Evolutionary conservation across 2,329 filamentous ascomycete species (phyloP).

Genomic region (Exophiala dermatitidis): DNA sequence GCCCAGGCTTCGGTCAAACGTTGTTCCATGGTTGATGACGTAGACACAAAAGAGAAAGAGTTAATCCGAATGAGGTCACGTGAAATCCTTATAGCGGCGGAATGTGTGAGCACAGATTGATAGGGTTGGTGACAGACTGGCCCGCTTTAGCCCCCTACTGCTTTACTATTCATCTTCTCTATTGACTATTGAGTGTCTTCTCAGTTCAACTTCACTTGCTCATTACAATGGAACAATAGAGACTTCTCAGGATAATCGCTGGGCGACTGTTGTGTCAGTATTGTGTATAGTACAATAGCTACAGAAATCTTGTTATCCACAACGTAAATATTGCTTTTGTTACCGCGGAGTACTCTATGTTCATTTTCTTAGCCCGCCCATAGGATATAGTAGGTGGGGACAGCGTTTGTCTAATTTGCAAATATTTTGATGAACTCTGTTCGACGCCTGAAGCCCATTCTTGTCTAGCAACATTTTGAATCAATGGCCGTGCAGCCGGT

Average conservation of each 20-base stretch:
- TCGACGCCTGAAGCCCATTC: no score
- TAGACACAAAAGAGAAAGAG: neutral
- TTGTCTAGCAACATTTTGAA: no score
- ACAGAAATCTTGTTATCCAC: no score
- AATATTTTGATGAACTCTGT: no score
- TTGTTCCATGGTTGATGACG: constrained; percentile 1
- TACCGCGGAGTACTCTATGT: no score
- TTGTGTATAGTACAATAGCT: no score
- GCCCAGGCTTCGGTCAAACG: neutral
- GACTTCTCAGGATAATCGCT: neutral
- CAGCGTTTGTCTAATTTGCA: no score
- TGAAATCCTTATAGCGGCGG: neutral
- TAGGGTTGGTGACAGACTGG: neutral
- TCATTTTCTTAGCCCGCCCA: no score
- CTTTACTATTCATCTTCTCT: neutral
- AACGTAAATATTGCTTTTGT: no score
- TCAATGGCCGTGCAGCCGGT: no score
- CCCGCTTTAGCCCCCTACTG: neutral
- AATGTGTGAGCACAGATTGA: neutral
- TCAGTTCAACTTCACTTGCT: neutral
- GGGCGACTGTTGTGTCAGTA: no score
- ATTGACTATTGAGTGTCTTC: neutral
- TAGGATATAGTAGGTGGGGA: no score
- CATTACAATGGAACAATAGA: neutral
- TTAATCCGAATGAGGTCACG: neutral